Evolutionary conservation across 1,284 basidiomycete genomes (phyloP).

Genomic region (Moesziomyces parantarcticus): DNA sequence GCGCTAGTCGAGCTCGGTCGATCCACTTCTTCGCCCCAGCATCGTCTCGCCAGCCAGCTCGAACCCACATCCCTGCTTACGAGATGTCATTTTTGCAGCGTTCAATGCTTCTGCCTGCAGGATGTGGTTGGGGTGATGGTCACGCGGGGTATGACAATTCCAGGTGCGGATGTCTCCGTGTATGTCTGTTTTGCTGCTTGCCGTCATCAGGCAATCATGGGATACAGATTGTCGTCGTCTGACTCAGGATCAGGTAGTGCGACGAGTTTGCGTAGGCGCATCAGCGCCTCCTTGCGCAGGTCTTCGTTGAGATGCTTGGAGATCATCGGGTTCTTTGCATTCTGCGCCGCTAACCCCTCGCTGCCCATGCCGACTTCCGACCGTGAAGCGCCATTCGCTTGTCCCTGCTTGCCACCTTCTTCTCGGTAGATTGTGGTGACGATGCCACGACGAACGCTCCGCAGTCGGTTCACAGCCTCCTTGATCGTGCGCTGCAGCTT

Average conservation of each 20-base stretch:
- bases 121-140: too few species aligned
- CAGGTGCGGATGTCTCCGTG: background rate
- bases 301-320: constrained; percentile 34
- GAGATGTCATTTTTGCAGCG: too few species aligned
- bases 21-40: too few species aligned
- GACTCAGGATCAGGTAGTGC: constrained; percentile 36
- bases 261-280: constrained; percentile 30
- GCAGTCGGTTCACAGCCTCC: constrained; percentile 13
- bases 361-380: background rate
- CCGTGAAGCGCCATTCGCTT: background rate
- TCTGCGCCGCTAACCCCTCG: constrained; percentile 19
- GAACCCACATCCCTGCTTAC: too few species aligned
- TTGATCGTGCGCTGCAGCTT: constrained; percentile 24
- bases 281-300: constrained; percentile 37
- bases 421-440: constrained; percentile 18
- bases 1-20: too few species aligned
- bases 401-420: constrained; percentile 1
- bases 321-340: constrained; percentile 37
- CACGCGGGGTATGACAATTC: too few species aligned
- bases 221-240: constrained; percentile 45
- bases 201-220: constrained; percentile 26
- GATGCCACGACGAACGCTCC: constrained; percentile 25
- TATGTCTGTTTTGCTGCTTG: background rate
- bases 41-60: too few species aligned
- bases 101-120: too few species aligned